Evolutionary conservation across 371 early-diverging fungal species (phyloP), one percentile per base, ranked within the genome.

Genomic region (Parasitella parasitica): DNA sequence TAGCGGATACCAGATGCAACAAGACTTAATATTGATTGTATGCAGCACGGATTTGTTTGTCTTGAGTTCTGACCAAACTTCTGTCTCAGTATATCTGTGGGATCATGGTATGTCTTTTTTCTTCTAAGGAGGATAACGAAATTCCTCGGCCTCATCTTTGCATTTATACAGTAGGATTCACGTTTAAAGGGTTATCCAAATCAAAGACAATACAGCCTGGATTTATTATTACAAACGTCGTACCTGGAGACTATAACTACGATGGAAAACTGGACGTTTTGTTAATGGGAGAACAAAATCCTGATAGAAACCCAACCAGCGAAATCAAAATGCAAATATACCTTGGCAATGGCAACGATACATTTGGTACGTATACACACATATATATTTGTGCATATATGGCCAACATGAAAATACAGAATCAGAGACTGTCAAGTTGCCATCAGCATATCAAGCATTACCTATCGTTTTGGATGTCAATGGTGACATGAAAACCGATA

Each of bases 211-310:
- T 62, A 55, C 63, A 66, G 1, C 69, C 69, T 30, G 69, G 69
- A 11, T 82, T 83, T 66, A 65, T 83, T 4, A 89, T 93, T 51
- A 87, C 86, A 28, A 90, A 90, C 56, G 85, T 93, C 18, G 80
- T 95, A 8, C 89, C 94, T 6, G 91, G 91, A 43, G 96, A 96
- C 66, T 94, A 82, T 51, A 87, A 94, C 63, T 88, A 87, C 67
- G 96, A 95, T 69, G 97, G 96, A 13, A 72, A 83, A 16, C 70
- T 95, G 46, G 97, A 96, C 70, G 63, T 96, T 2, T 73, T 96
- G 18, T 63, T 95, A 4, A 87, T 93, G 87, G 84, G 83, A 1
- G 81, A 83, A 64, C 68, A 73, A 11, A 73, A 66, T 46, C 72
- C 50, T 4, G 58, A 64, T 2, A 66, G 69, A 18, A 61, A 77